phyloP scores from a whole-genome alignment of 805 yeast genomes.

The Kazachstania martiniae region DNA sequence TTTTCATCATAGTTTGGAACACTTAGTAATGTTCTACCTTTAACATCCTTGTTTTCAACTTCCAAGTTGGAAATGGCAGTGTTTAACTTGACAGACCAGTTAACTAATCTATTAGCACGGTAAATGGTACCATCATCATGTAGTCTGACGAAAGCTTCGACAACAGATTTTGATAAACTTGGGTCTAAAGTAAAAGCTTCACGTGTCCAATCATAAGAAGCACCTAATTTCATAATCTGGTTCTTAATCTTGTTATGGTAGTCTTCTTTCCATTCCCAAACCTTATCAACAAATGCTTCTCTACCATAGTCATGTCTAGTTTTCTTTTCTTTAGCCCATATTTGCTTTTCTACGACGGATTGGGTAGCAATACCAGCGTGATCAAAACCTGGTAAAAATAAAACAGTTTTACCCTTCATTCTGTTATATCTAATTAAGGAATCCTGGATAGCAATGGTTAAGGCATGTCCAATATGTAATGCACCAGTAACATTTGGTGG shows the following conservation, averaged over 20 bases:
- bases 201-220: constrained; percentile 92
- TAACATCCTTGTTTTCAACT: constrained; percentile 83
- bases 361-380: constrained; percentile 99
- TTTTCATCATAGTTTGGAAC: constrained; percentile 88
- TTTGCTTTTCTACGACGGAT: constrained; percentile 92
- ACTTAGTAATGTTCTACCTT: constrained; percentile 67
- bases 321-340: constrained; percentile 77
- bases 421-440: constrained; percentile 86
- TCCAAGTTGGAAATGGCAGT: constrained; percentile 95
- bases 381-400: constrained; percentile 93
- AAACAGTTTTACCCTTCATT: constrained; percentile 92
- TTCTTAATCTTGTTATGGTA: constrained; percentile 77
- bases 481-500: constrained; percentile 99
- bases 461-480: constrained; percentile 95
- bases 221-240: constrained; percentile 83
- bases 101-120: constrained; percentile 85
- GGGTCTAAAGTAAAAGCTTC: constrained; percentile 92
- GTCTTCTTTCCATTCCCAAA: constrained; percentile 98
- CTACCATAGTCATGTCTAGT: constrained; percentile 95
- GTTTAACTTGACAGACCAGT: constrained; percentile 92
- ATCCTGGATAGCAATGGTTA: constrained; percentile 92
- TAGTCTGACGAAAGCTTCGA: constrained; percentile 80
- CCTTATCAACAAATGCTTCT: constrained; percentile 75
- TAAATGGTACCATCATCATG: constrained; percentile 94
- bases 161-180: constrained; percentile 64